A percentile compares a stretch with the other conserved stretches of the same genome.
These are phyloP conservation scores for Boletus pseudopeckii DNA, from an alignment of 768 basidiomycete genomes.

Conservation along the genomic window DNA sequence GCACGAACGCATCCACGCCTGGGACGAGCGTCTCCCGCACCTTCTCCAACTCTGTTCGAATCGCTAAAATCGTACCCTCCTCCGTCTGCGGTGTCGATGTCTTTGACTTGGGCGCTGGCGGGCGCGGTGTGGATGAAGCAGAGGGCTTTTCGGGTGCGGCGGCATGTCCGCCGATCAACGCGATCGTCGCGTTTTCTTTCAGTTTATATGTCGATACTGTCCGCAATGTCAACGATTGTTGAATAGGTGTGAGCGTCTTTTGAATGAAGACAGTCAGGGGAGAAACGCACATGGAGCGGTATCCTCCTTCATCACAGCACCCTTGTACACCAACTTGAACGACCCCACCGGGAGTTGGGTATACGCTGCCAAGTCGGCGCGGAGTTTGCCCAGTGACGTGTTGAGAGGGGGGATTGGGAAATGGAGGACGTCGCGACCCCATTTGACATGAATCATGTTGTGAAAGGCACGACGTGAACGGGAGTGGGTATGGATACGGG, in stretches of 20 bases:
- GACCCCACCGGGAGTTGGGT: conserved; percentile 65
- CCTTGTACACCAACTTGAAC: conserved; percentile 88
- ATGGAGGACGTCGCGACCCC: conserved; percentile 48
- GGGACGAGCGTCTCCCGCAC: conserved; percentile 56
- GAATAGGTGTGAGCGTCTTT: not conserved
- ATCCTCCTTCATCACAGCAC: conserved; percentile 89
- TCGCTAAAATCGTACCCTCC: conserved; percentile 32
- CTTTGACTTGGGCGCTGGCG: not conserved
- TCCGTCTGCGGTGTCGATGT: conserved; percentile 34
- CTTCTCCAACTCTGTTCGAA: conserved; percentile 40
- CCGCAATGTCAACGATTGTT: not conserved
- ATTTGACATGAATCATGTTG: conserved; percentile 46
- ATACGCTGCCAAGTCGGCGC: conserved; percentile 62
- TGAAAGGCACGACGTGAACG: conserved; percentile 12
- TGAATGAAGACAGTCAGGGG: conserved; percentile 17
- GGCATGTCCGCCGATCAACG: conserved; percentile 55
- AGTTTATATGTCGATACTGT: conserved; percentile 76
- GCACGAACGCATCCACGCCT: conserved; percentile 55
- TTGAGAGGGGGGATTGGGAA: conserved; percentile 54
- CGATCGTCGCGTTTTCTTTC: conserved; percentile 62
- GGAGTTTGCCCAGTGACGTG: conserved; percentile 56
- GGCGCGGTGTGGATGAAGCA: not conserved
- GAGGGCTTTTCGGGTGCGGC: conserved; percentile 16
- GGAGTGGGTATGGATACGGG: not conserved
- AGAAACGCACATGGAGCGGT: conserved; percentile 50